These are phyloP conservation scores for Ganoderma boninense DNA, from an alignment of 1,284 basidiomycete genomes.

Conservation along the genomic window DNA sequence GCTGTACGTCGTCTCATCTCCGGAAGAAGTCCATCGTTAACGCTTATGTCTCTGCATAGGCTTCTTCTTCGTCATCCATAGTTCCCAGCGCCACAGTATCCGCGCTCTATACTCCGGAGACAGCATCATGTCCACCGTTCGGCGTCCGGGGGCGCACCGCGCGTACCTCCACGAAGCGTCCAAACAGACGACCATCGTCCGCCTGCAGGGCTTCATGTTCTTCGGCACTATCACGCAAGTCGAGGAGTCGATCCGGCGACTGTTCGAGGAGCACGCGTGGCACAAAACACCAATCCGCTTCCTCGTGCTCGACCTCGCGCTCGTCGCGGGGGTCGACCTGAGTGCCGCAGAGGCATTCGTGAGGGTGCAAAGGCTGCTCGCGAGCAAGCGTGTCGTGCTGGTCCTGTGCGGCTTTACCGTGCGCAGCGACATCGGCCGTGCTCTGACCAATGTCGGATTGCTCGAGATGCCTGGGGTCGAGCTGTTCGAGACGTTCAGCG, in stretches of 20 bases:
- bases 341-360: slow-evolving; percentile 96
- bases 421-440: slow-evolving; percentile 72
- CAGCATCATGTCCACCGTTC: slow-evolving; percentile 89
- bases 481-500: slow-evolving; percentile 85
- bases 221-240: slow-evolving; percentile 95
- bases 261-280: slow-evolving; percentile 83
- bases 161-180: slow-evolving; percentile 93
- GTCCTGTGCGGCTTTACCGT: slow-evolving; percentile 88
- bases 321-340: slow-evolving; percentile 93
- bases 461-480: slow-evolving; percentile 84
- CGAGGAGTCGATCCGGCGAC: slow-evolving; percentile 82
- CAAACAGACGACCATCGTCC: slow-evolving; percentile 90
- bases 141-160: slow-evolving; percentile 88
- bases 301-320: slow-evolving; percentile 85
- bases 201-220: slow-evolving; percentile 94
- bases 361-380: slow-evolving; percentile 86
- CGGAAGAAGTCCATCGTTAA: background rate
- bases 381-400: slow-evolving; percentile 80
- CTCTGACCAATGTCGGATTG: slow-evolving; percentile 79
- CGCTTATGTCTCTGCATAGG: slow-evolving; percentile 49
- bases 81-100: slow-evolving; percentile 85
- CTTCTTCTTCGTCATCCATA: slow-evolving; percentile 97
- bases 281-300: slow-evolving; percentile 87
- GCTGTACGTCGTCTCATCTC: slow-evolving; percentile 64
- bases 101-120: slow-evolving; percentile 83